These are phyloP conservation scores for Aphanomyces cochlioides DNA, from an alignment of 352 stramenopile species.

Conservation along the genomic window DNA sequence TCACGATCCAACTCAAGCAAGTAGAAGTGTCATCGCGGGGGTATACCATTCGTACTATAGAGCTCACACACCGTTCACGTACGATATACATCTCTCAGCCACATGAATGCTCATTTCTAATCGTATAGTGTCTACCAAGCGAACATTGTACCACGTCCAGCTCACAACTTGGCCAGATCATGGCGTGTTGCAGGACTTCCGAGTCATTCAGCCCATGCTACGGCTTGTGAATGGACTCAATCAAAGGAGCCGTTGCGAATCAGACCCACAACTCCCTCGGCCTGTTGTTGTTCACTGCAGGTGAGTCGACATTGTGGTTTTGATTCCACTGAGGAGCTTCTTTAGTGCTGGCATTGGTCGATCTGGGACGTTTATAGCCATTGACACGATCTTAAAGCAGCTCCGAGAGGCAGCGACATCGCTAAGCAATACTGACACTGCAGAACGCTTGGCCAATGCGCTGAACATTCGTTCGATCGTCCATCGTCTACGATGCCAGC, in stretches of 20 bases:
- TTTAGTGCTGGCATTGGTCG: conserved; percentile 71
- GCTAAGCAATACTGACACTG: not conserved
- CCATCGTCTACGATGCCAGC: conserved; percentile 57
- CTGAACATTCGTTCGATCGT: conserved; percentile 60
- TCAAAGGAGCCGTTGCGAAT: conserved; percentile 34
- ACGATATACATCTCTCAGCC: not conserved
- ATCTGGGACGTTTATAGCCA: conserved; percentile 79
- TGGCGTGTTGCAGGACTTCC: conserved; percentile 66
- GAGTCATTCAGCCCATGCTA: conserved; percentile 67
- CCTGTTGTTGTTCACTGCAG: conserved; percentile 66
- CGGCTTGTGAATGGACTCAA: conserved; percentile 51
- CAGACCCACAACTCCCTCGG: conserved; percentile 24
- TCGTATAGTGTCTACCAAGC: conserved; percentile 32
- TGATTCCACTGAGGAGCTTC: not conserved
- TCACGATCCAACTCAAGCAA: conserved; percentile 43
- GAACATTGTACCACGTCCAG: conserved; percentile 64
- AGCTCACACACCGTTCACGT: conserved; percentile 22
- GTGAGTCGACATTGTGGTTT: conserved; percentile 1
- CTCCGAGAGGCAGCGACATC: conserved; percentile 40
- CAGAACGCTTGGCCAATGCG: conserved; percentile 40
- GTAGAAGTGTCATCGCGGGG: conserved; percentile 18
- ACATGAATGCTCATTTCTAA: not conserved
- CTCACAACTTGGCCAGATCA: conserved; percentile 79
- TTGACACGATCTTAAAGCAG: conserved; percentile 66
- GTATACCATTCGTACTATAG: conserved; percentile 9